Evolutionary conservation across 371 early-diverging fungal species (phyloP).

Genomic region (Polyrhizophydium stewartii): DNA sequence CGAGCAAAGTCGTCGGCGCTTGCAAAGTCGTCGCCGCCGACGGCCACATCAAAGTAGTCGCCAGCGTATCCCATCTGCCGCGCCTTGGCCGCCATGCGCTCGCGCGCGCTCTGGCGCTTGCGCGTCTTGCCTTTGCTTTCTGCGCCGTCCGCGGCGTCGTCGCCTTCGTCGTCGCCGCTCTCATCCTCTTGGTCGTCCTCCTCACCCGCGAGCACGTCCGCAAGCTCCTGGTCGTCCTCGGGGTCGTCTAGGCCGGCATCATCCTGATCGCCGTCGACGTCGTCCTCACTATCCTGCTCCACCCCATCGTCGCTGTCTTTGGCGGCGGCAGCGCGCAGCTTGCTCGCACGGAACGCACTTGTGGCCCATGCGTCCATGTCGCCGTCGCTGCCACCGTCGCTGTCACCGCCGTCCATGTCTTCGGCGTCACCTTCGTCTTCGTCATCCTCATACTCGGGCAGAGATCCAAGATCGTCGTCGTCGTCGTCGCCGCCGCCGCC

Average conservation of each 20-base stretch:
- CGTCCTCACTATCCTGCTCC: too few species aligned
- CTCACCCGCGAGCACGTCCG: slow-evolving; percentile 45
- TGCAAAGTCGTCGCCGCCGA: slow-evolving; percentile 26
- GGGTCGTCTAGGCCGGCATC: too few species aligned
- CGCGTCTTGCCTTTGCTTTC: slow-evolving; percentile 41
- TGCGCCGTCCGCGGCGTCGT: slow-evolving; percentile 43
- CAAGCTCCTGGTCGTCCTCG: too few species aligned
- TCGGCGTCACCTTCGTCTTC: slow-evolving; percentile 39
- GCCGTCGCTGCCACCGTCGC: too few species aligned
- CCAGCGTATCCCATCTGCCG: slow-evolving; percentile 37
- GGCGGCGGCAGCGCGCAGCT: too few species aligned
- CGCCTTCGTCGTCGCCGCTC: slow-evolving; percentile 1
- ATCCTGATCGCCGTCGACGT: too few species aligned
- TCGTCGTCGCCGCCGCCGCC: slow-evolving; percentile 63
- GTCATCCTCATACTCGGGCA: slow-evolving; percentile 53
- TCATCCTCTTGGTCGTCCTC: slow-evolving; percentile 12
- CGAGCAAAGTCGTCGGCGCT: slow-evolving; percentile 30
- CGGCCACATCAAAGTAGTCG: slow-evolving; percentile 32
- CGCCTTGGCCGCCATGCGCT: slow-evolving; percentile 24
- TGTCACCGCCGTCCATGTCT: too few species aligned
- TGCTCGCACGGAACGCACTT: slow-evolving; percentile 72
- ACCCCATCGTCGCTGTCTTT: too few species aligned
- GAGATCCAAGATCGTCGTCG: slow-evolving; percentile 49
- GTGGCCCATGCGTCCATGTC: slow-evolving; percentile 49
- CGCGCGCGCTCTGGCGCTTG: slow-evolving; percentile 9